Base-by-base conservation (phyloP, 1,284 basidiomycete genomes). In the Apiotrichum laibachii region DNA sequence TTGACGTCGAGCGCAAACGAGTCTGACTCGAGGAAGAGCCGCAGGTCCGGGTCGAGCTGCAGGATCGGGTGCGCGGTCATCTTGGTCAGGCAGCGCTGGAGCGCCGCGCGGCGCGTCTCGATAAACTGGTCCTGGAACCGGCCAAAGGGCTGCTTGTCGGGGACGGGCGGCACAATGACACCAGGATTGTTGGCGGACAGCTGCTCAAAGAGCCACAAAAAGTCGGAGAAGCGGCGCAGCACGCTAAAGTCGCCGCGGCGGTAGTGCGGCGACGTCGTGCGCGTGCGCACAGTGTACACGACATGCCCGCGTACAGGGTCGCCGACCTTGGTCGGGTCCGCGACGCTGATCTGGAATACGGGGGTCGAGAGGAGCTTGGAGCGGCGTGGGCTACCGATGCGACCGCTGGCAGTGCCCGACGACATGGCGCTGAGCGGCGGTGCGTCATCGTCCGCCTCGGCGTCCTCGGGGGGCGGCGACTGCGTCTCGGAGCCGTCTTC, bases 131-230 rank as follows among this genome's bases (percentile, higher is more conserved):
- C 86, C 66, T 91, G 88, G 76, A 97, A 97, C 19, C 94, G 84
- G 66, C 81, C 91, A 68, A 96, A 90, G 0, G 90, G 81, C 65
- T 89, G 92, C 82, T 99, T 99, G 77, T 95, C 95, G 0, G 95
- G 95, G 1, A 91, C 90, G 0, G 95, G 94, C 5, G 95, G 96
- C 0, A 99, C 91, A 50, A 99, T 89, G 6, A 98, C 92, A 5
- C 95, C 96, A 1, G 96, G 94, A 71, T 99, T 98, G 79, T 97
- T 98, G 68, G 81, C 75, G 0, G 88, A 88, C 1, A 99, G 83
- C 0, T 88, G 87, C 69, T 95, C 93, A 74, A 91, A 96, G 0
- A 99, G 80, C 95, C 96, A 99, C 21, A 97, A 83, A 72, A 99
- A 99, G 77, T 99, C 96, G 21, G 90, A 92, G 78, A 96, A 99